Evolutionary conservation across 805 yeast species (phyloP).

Genomic region (Monosporozyma yasuniensis): DNA sequence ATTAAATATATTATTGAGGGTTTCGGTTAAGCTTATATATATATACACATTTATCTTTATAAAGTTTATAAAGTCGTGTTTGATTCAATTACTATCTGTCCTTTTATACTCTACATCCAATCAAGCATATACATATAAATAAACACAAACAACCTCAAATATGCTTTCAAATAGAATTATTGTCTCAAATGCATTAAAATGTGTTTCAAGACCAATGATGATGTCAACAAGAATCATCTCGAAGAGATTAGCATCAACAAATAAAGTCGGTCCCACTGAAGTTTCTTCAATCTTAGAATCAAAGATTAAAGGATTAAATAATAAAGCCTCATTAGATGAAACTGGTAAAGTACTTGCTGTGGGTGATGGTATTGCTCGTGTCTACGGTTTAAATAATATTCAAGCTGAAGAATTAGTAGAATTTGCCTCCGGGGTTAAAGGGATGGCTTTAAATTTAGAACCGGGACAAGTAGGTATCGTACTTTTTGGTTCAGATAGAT

Average conservation of each 20-base stretch:
- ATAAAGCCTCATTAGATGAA: slow-evolving; percentile 95
- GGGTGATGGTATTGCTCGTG: slow-evolving; percentile 99
- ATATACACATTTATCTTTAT: no score
- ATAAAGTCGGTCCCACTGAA: slow-evolving; percentile 98
- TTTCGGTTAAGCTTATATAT: no score
- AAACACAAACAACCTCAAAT: no score
- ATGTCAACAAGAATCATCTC: neutral
- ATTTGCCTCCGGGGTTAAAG: slow-evolving; percentile 98
- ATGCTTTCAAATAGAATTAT: no score
- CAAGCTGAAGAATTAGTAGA: slow-evolving; percentile 99
- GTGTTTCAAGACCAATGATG: no score
- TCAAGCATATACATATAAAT: no score
- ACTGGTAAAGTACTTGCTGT: slow-evolving; percentile 99
- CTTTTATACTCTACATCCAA: no score
- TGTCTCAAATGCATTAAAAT: no score
- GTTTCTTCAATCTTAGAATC: slow-evolving; percentile 98
- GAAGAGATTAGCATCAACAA: slow-evolving; percentile 63
- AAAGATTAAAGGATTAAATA: slow-evolving; percentile 98
- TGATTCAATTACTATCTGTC: no score
- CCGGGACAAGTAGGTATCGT: slow-evolving; percentile 99
- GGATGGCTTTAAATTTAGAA: slow-evolving; percentile 99
- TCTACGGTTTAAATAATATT: slow-evolving; percentile 97
- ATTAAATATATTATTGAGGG: no score
- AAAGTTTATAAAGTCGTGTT: no score
- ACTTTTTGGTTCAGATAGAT: slow-evolving; percentile 97